Evolutionary conservation across 2,329 filamentous ascomycete species (phyloP).

Genomic region (Talaromyces sp.): DNA sequence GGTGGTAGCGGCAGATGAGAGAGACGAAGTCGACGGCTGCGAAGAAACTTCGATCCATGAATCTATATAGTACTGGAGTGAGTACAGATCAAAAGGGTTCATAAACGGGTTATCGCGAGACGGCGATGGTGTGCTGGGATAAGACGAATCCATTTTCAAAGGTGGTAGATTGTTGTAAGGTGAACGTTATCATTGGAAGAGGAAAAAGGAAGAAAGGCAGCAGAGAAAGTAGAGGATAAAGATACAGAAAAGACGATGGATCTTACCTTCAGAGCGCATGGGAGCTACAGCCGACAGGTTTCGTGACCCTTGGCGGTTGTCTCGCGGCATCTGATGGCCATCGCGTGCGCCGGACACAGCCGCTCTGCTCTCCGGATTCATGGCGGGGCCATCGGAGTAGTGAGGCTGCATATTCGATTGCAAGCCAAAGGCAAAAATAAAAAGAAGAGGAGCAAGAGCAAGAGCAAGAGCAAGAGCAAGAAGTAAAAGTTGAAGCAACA

Average conservation of each 20-base stretch:
- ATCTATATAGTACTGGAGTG: conserved; percentile 57
- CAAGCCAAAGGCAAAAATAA: background rate
- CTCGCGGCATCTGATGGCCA: conserved; percentile 25
- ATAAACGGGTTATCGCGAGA: background rate
- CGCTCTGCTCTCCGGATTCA: conserved; percentile 24
- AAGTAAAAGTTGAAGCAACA: background rate
- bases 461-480: background rate
- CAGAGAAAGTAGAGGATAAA: background rate
- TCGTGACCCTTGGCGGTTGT: conserved; percentile 29
- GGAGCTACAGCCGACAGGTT: conserved; percentile 28
- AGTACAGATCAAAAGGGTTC: conserved; percentile 33
- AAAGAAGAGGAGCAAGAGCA: background rate
- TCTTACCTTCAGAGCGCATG: conserved; percentile 43
- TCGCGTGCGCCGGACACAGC: conserved; percentile 25
- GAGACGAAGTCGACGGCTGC: conserved; percentile 86
- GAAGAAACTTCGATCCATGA: conserved; percentile 96
- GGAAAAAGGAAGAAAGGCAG: background rate
- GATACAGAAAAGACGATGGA: background rate
- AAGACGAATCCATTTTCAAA: conserved; percentile 18
- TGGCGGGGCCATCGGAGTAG: conserved; percentile 32
- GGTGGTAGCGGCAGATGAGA: conserved; percentile 66
- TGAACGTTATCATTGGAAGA: background rate
- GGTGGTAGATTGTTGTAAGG: conserved; percentile 13
- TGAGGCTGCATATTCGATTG: conserved; percentile 34
- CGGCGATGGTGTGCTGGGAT: conserved; percentile 5